phyloP scores from a whole-genome alignment of 192 early-diverging fungal species.

The Coemansia sp. region DNA sequence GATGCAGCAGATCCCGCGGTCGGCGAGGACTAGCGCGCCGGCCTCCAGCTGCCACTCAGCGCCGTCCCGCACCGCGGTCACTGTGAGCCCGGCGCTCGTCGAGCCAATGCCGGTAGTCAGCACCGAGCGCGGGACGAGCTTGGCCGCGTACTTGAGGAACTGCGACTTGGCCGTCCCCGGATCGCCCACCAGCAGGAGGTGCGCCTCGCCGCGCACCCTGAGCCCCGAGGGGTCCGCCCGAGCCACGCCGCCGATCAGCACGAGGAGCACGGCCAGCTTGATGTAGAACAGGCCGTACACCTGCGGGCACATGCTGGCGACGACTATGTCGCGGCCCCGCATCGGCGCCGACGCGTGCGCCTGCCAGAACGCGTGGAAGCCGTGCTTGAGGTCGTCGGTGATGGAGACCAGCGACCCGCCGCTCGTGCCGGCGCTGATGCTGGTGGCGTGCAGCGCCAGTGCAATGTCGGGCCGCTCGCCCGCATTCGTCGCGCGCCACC shows the following conservation, averaged over 20 bases:
- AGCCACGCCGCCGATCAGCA: conserved; percentile 70
- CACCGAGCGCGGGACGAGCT: conserved; percentile 65
- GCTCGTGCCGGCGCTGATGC: conserved; percentile 60
- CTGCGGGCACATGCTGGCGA: conserved; percentile 68
- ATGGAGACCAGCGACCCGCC: conserved; percentile 41
- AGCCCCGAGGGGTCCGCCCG: conserved; percentile 59
- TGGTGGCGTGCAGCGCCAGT: conserved; percentile 63
- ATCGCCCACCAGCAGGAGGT: conserved; percentile 76
- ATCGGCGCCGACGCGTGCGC: conserved; percentile 23
- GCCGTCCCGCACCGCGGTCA: conserved; percentile 71
- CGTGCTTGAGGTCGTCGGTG: conserved; percentile 58
- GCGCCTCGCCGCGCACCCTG: conserved; percentile 70
- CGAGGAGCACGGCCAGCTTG: conserved; percentile 72
- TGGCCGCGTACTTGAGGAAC: conserved; percentile 73
- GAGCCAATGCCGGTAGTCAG: conserved; percentile 79
- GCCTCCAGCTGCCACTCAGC: conserved; percentile 83
- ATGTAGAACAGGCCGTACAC: conserved; percentile 70
- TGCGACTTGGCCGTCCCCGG: conserved; percentile 81
- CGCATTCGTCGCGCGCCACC: conserved; percentile 57
- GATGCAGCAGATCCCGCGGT: conserved; percentile 78
- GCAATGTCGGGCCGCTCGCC: conserved; percentile 67
- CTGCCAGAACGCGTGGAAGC: conserved; percentile 65
- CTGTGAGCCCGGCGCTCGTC: conserved; percentile 74
- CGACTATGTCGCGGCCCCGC: conserved; percentile 58
- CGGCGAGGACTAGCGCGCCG: conserved; percentile 77